Evolutionary conservation across 1,284 basidiomycete genomes (phyloP), one percentile per base, ranked within the genome.

Genomic region (Cystobasidiaceae sp.): DNA sequence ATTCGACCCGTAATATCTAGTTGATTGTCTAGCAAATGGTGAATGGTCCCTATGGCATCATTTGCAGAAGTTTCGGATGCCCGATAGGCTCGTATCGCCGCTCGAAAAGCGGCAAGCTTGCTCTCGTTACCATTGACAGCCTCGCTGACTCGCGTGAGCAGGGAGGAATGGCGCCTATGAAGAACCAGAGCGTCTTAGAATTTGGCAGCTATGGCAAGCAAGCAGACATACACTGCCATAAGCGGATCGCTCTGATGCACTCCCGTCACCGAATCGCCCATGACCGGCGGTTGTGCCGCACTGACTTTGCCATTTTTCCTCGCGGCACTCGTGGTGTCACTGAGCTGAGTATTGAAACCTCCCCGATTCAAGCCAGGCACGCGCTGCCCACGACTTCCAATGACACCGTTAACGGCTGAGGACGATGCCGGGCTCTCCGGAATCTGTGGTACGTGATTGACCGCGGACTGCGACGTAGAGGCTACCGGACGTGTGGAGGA

Each of bases 11-110:
- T 89, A 21, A 85, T 81, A 60, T 93, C 90, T 27, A 87, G 75
- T 70, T 89, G 84, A 39, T 83, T 79, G 69, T 93, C 89, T 15
- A 96, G 80, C 19, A 97, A 82, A 71, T 86, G 88, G 84, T 86
- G 93, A 11, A 94, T 81, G 0, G 90, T 94, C 44, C 87, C 87
- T 50, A 97, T 85, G 71, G 97, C 80, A 76, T 96, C 93, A 11
- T 85, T 81, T 0, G 90, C 88, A 23, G 82, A 85, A 15, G 85
- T 86, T 75, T 98, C 93, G 57, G 85, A 85, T 4, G 82, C 79
- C 44, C 85, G 83, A 78, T 87, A 97, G 28, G 87, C 84, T 13
- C 90, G 85, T 30, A 93, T 69, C 0, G 92, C 86, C 17, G 87
- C 83, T 70, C 86, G 86, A 71, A 93, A 86, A 0, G 88, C 87